Percentiles rank a stretch among this genome's conserved stretches.
These are phyloP conservation scores for Abelmoschus esculentus DNA, from an alignment of 345 rosid species.

Conservation along the genomic window DNA sequence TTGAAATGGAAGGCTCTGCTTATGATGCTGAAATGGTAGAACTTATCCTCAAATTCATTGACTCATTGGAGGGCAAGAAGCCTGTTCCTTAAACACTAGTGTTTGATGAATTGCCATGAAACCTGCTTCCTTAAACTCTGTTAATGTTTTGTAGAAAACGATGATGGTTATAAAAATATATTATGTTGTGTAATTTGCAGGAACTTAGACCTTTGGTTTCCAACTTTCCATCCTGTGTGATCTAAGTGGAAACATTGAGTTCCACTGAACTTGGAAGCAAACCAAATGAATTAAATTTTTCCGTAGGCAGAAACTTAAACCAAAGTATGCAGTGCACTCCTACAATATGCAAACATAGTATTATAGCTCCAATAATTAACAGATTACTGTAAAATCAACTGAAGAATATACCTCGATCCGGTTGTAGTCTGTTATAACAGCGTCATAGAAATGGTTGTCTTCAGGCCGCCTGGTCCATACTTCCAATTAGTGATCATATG, in stretches of 20 bases:
- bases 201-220: no score
- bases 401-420: neutral
- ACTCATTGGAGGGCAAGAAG: conserved; percentile 35
- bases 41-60: conserved; percentile 48
- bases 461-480: neutral
- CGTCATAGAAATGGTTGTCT: neutral
- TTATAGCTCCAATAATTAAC: conserved; percentile 17
- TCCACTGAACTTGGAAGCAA: no score
- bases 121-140: no score
- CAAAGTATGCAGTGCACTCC: conserved; percentile 89
- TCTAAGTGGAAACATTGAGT: no score
- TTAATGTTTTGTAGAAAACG: no score
- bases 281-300: no score
- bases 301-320: conserved; percentile 54
- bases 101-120: no score
- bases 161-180: no score
- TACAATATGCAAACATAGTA: conserved; percentile 24
- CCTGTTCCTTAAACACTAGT: neutral
- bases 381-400: neutral
- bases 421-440: neutral
- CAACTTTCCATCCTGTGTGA: no score
- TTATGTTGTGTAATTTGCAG: no score
- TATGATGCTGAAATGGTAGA: conserved; percentile 73
- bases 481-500: conserved; percentile 47
- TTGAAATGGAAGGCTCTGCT: conserved; percentile 89